These are phyloP conservation scores for Heterobasidion annosum DNA, from an alignment of 1,284 basidiomycete genomes.

Conservation along the genomic window DNA sequence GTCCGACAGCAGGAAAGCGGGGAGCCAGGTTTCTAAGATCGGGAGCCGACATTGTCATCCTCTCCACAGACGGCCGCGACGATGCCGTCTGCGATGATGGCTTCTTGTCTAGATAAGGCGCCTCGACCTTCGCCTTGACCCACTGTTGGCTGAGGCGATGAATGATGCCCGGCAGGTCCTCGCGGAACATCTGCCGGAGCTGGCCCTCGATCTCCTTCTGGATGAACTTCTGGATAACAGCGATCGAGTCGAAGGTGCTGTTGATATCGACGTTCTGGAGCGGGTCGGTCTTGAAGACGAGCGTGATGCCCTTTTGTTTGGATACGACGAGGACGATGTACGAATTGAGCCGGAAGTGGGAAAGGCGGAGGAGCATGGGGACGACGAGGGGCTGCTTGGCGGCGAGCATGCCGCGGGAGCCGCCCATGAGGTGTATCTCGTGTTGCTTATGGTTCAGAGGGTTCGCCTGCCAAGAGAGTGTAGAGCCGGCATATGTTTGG, in stretches of 20 bases:
- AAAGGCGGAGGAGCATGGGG: constrained; percentile 97
- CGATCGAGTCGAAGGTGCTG: constrained; percentile 96
- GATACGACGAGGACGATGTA: constrained; percentile 98
- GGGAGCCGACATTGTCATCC: constrained; percentile 16
- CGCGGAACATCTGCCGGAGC: constrained; percentile 95
- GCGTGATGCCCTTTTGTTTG: constrained; percentile 94
- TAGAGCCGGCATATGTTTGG: not conserved
- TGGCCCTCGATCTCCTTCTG: constrained; percentile 97
- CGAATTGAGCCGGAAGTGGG: constrained; percentile 87
- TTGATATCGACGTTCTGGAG: constrained; percentile 97
- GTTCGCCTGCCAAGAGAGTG: constrained; percentile 59
- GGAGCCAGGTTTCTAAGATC: constrained; percentile 39
- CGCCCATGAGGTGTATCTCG: constrained; percentile 71
- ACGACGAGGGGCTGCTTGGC: constrained; percentile 92
- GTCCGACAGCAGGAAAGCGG: constrained; percentile 13
- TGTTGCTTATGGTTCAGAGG: constrained; percentile 87
- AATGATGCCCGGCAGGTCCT: constrained; percentile 95
- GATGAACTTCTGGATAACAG: constrained; percentile 95
- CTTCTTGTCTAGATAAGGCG: constrained; percentile 59
- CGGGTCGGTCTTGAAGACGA: constrained; percentile 99
- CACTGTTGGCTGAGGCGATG: constrained; percentile 94
- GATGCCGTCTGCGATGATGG: constrained; percentile 24
- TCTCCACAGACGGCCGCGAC: constrained; percentile 7
- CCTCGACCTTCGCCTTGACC: constrained; percentile 82
- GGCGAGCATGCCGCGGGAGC: constrained; percentile 77